phyloP scores from a whole-genome alignment of 768 basidiomycete genomes.

The Serendipita sp. region DNA sequence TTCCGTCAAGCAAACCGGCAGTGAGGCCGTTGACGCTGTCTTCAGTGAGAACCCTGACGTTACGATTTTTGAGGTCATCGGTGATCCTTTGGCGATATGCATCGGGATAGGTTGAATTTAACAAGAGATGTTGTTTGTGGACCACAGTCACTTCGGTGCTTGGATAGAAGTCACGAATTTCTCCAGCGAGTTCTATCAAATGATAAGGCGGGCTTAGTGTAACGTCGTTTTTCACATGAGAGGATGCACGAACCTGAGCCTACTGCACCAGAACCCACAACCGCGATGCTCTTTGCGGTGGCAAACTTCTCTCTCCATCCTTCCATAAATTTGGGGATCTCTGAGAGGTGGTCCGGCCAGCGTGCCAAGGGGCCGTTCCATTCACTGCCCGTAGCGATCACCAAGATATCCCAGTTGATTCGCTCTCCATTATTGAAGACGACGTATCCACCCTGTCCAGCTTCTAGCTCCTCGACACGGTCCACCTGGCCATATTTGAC shows the following conservation, averaged over 20 bases:
- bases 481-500: slow-evolving; percentile 16
- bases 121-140: slow-evolving; percentile 6
- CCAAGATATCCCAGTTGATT: neutral
- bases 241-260: neutral
- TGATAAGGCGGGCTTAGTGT: no score
- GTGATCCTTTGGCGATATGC: slow-evolving; percentile 11
- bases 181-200: slow-evolving; percentile 11
- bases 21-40: slow-evolving; percentile 10
- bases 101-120: slow-evolving; percentile 13
- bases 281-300: slow-evolving; percentile 9
- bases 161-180: slow-evolving; percentile 12
- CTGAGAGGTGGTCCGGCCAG: neutral
- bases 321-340: neutral
- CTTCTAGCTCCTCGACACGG: neutral
- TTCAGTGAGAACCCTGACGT: slow-evolving; percentile 11
- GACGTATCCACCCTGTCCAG: slow-evolving; percentile 28
- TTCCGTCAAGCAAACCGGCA: neutral
- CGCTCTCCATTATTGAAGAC: slow-evolving; percentile 33
- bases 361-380: neutral
- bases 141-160: slow-evolving; percentile 12
- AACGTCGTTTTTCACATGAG: no score
- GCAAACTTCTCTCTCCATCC: slow-evolving; percentile 11
- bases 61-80: slow-evolving; percentile 6
- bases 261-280: slow-evolving; percentile 13
- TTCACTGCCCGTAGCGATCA: neutral